These are phyloP conservation scores for Backusella liffmaniae DNA, from an alignment of 192 early-diverging fungal species.

Conservation along the genomic window DNA sequence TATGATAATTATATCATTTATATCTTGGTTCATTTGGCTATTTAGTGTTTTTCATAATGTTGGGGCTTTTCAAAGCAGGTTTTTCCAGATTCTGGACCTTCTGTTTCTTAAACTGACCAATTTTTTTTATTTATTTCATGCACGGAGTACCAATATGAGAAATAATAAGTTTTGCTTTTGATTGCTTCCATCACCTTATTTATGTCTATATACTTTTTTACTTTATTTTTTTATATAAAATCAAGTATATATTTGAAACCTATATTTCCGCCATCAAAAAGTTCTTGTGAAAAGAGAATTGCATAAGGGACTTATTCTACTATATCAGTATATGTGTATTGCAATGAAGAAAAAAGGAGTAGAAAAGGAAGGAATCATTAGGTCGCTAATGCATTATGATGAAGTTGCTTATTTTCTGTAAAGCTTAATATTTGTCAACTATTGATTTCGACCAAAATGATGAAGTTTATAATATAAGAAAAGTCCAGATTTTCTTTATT, in stretches of 20 bases:
- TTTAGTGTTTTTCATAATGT: neutral
- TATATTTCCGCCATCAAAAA: too few species aligned
- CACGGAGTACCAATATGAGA: neutral
- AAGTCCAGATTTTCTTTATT: slow-evolving; percentile 7
- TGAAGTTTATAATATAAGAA: neutral
- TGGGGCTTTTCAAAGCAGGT: neutral
- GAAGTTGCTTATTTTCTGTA: neutral
- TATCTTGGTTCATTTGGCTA: neutral
- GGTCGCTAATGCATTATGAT: neutral
- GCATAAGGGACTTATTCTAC: neutral
- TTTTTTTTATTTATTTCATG: neutral
- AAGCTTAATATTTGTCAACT: neutral
- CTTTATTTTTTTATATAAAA: too few species aligned
- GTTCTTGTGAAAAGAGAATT: neutral
- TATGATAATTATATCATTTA: neutral
- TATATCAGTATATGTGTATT: neutral
- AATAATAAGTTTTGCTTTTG: neutral
- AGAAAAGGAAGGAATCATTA: neutral
- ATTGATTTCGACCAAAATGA: too few species aligned
- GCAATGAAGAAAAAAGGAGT: neutral
- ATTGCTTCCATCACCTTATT: too few species aligned
- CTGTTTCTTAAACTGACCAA: neutral
- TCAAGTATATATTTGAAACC: too few species aligned
- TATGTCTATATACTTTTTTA: too few species aligned
- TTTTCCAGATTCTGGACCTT: neutral